Evolutionary conservation across 1,139 yeast species (phyloP).

Genomic region (Yamadazyma pseudoaaseri): DNA sequence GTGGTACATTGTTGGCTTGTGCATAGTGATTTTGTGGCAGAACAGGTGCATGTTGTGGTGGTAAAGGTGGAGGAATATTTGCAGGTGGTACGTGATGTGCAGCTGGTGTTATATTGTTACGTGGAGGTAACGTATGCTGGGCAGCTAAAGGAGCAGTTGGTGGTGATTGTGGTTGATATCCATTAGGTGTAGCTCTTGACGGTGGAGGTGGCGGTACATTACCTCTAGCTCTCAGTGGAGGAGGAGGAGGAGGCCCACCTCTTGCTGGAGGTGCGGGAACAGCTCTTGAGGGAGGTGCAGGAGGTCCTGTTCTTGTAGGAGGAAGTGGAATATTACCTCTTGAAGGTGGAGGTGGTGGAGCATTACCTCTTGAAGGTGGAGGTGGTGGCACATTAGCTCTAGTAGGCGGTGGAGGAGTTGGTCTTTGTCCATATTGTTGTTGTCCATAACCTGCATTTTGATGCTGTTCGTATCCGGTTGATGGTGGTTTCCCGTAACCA

Average conservation of each 20-base stretch:
- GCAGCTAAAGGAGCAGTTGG: slow-evolving; percentile 6
- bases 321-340: slow-evolving; percentile 24
- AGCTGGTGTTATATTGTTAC: background rate
- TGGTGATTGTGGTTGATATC: slow-evolving; percentile 3
- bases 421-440: slow-evolving; percentile 1
- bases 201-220: slow-evolving; percentile 19
- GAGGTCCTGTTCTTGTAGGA: slow-evolving; percentile 29
- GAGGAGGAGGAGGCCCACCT: slow-evolving; percentile 26
- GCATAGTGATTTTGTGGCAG: slow-evolving; percentile 1
- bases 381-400: slow-evolving; percentile 17
- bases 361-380: slow-evolving; percentile 17
- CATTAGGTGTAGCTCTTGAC: slow-evolving; percentile 6
- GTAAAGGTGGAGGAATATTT: background rate
- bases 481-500: background rate
- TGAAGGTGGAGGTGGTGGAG: slow-evolving; percentile 21
- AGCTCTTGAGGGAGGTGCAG: slow-evolving; percentile 15
- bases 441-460: background rate
- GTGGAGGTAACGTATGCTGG: slow-evolving; percentile 1
- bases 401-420: background rate
- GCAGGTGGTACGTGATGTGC: slow-evolving; percentile 2
- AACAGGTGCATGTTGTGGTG: too few species aligned
- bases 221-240: slow-evolving; percentile 32
- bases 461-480: slow-evolving; percentile 1
- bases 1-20: too few species aligned
- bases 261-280: slow-evolving; percentile 16